Base-by-base conservation (phyloP, 2,329 filamentous ascomycete genomes). In the Emergomyces pasteurianus region DNA sequence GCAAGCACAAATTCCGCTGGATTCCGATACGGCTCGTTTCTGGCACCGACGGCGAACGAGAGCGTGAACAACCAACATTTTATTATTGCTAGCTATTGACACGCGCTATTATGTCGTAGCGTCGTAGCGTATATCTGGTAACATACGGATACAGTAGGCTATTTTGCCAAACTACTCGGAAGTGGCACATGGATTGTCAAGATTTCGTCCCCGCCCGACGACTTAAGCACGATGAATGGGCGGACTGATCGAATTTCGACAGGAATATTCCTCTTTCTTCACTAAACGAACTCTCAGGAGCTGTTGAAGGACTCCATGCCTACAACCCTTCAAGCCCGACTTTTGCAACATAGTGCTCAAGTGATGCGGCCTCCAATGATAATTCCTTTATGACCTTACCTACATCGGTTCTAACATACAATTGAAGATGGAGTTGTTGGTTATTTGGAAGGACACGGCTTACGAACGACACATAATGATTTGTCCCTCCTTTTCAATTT, bases 31-130 rank as follows among this genome's bases (percentile, higher is more conserved):
- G 5, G 50, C 47, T 2, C 59, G 60, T 21, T 62, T 63, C 38
- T 65, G 64, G 64, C 36, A 43, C 34, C 61, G 61, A 21, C 63
- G 60, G 40, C 18, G 50, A 21, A 57, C 36, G 16, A 57, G 36
- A 57, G 36, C 21, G 54, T 43, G 36, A 57, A 36, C 21, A 31
- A 10, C 5, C 18, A 12, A 4, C n/a, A 18, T 28, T 18, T n/a
- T 52, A 18, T 52, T 50, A 12, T 54, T 23, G 1, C 23, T 23
- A 21, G 8, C n/a, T 36, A 54, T n/a, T 34, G 31, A 54, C 50
- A 54, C n/a, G 10, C 21, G 18, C 31, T 36, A 38, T 38, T 36
- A 38, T 8, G n/a, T 52, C 3, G 26, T 9, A 52, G 49, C 16
- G 49, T 34, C 3, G 49, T 9, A 52, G 49, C 16, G 49, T 26